Conservation (phyloP, 768 basidiomycete genomes). For the Russula compacta region DNA sequence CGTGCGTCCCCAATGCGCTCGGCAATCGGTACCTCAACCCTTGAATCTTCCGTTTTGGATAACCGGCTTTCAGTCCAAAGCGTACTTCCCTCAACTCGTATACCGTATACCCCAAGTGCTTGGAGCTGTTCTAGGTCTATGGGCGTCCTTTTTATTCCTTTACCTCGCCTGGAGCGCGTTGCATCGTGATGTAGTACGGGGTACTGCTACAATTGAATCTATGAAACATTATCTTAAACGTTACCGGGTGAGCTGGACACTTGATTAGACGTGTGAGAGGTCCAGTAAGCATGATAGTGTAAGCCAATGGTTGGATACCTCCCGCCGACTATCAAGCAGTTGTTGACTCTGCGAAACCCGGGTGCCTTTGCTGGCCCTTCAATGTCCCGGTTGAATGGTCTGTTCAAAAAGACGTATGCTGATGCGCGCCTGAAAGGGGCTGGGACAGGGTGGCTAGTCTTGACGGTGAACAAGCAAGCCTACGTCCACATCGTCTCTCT, state of each 20-base stretch:
- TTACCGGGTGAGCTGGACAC: no score
- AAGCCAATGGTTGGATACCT: slow-evolving; percentile 37
- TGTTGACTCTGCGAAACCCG: slow-evolving; percentile 60
- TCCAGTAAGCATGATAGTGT: not conserved
- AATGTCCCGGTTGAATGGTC: slow-evolving; percentile 38
- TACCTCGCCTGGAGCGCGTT: not conserved
- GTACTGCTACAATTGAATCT: not conserved
- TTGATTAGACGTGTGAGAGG: not conserved
- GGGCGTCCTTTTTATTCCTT: not conserved
- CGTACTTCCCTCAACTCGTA: not conserved
- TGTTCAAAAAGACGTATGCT: slow-evolving; percentile 53
- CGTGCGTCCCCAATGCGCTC: slow-evolving; percentile 37
- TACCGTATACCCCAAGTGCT: not conserved
- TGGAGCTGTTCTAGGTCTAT: slow-evolving; percentile 6
- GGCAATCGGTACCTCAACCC: slow-evolving; percentile 40
- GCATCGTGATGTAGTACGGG: slow-evolving; percentile 5
- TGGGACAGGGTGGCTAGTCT: slow-evolving; percentile 73
- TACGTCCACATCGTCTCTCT: not conserved
- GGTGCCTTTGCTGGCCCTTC: slow-evolving; percentile 50
- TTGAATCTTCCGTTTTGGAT: not conserved
- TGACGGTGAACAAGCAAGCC: slow-evolving; percentile 43
- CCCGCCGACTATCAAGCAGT: slow-evolving; percentile 60
- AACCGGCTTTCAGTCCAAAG: no score
- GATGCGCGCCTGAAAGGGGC: slow-evolving; percentile 58
- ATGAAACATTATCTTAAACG: not conserved